Evolutionary conservation across 345 rosid genomes (phyloP).

Genomic region (Leavenworthia alabamica): DNA sequence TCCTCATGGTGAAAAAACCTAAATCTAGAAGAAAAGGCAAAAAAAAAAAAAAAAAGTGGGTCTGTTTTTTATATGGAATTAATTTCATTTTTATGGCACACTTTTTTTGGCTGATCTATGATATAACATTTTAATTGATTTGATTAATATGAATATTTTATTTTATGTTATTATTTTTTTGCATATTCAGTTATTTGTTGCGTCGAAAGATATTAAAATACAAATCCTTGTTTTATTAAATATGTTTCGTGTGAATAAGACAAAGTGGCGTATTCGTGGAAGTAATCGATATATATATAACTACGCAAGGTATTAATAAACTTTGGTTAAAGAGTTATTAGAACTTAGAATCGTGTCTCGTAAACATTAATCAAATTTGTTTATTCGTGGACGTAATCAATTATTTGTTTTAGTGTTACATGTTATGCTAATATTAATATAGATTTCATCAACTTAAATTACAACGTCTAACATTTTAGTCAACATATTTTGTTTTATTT

Average conservation of each 20-base stretch:
- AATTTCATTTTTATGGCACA: conserved; percentile 22
- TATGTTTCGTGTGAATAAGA: neutral
- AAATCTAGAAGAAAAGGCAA: conserved; percentile 1
- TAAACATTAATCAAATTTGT: neutral
- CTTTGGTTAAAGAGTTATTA: neutral
- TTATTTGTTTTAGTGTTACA: neutral
- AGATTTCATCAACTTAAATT: neutral
- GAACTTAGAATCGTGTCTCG: neutral
- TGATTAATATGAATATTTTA: neutral
- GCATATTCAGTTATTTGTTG: neutral
- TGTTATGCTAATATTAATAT: neutral
- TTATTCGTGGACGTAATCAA: too few species aligned
- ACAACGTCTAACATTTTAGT: neutral
- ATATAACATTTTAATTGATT: conserved; percentile 5
- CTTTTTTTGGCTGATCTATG: neutral
- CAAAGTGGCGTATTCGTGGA: neutral
- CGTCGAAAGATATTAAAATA: neutral
- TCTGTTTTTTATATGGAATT: conserved; percentile 16
- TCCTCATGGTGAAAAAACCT: neutral
- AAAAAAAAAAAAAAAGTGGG: neutral
- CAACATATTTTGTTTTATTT: neutral
- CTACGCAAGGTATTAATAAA: neutral
- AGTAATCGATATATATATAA: neutral
- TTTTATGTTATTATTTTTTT: neutral
- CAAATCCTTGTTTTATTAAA: neutral